Evolutionary conservation across 2,329 filamentous ascomycete species (phyloP), one percentile per base, ranked within the genome.

Genomic region (Fusarium chlamydosporum): DNA sequence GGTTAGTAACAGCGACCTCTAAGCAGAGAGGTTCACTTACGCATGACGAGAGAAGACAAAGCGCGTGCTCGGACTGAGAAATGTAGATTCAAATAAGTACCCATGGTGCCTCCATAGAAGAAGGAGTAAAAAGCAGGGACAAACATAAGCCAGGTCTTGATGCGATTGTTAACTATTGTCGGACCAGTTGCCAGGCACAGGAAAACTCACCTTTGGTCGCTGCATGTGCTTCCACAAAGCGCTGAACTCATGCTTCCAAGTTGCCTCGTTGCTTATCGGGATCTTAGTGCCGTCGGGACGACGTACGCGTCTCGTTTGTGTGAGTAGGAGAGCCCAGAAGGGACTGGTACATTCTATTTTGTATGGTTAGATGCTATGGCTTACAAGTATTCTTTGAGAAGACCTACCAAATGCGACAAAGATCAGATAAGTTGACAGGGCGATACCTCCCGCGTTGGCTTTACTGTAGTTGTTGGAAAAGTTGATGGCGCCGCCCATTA

Each of bases 51-150:
- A 42, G 55, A 57, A n/a, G 55, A 57, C 1, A 57, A 31, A 9
- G 55, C 47, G 6, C 55, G 23, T 3, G 55, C 37, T 0, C 55
- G n/a, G 3, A 57, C 47, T 3, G 55, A 57, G 3, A 54, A 57
- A 26, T 57, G 55, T 6, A 57, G 13, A 0, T 31, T 34, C 0
- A 57, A 9, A n/a, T 57, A 57, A 4, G 55, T 57, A 4, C 47
- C 47, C 55, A 57, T 42, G 3, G 29, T 57, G n/a, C 55, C 55
- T 5, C 55, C 55, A 4, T 33, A 57, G 11, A 57, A 57, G 29
- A 57, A 54, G 0, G 55, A 57, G 29, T 57, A 57, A 12, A 57
- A 57, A 3, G 55, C 55, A 3, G 55, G 55, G 6, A 57, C 11
- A 2, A 33, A 41, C 37, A 43, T 41, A 0, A 57, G 29, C 55